These are phyloP conservation scores for Phlebiopsis gigantea DNA, from an alignment of 768 basidiomycete species.

Conservation along the genomic window DNA sequence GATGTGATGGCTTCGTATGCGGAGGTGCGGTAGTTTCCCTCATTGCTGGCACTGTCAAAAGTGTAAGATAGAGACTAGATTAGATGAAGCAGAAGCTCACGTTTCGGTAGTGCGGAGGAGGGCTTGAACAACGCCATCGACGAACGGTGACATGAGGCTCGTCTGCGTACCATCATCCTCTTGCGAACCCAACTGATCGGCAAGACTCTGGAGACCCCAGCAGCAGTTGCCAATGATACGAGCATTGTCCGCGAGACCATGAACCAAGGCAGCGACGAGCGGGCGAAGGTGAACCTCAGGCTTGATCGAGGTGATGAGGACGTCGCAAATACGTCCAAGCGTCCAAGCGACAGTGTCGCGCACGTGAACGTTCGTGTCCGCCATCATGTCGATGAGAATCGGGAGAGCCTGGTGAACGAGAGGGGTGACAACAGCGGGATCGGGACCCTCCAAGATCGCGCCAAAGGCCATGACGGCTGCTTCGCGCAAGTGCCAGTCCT, in stretches of 20 bases:
- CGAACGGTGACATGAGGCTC: conserved; percentile 81
- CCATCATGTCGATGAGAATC: conserved; percentile 94
- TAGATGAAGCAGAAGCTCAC: conserved; percentile 34
- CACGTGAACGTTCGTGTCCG: conserved; percentile 76
- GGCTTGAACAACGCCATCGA: conserved; percentile 79
- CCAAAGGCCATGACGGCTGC: conserved; percentile 99
- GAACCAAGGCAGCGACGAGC: conserved; percentile 77
- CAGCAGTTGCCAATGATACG: conserved; percentile 91
- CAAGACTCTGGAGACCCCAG: conserved; percentile 94
- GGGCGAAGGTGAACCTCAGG: conserved; percentile 83
- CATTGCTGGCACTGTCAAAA: conserved; percentile 62
- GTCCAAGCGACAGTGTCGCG: conserved; percentile 99
- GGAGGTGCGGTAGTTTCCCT: conserved; percentile 88
- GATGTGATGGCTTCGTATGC: conserved; percentile 95
- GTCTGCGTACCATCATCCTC: conserved; percentile 52
- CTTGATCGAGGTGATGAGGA: conserved; percentile 81
- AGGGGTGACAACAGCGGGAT: conserved; percentile 79
- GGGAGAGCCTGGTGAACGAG: conserved; percentile 93
- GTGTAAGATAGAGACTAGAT: background rate
- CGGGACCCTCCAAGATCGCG: conserved; percentile 95
- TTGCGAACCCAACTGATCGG: conserved; percentile 77
- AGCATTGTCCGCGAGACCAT: conserved; percentile 73
- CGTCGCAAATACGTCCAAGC: conserved; percentile 89
- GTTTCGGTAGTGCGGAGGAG: conserved; percentile 85
- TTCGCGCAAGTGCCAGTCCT: conserved; percentile 94